Conservation (phyloP, 257 asterid species). For the Solanum medicagineum region DNA sequence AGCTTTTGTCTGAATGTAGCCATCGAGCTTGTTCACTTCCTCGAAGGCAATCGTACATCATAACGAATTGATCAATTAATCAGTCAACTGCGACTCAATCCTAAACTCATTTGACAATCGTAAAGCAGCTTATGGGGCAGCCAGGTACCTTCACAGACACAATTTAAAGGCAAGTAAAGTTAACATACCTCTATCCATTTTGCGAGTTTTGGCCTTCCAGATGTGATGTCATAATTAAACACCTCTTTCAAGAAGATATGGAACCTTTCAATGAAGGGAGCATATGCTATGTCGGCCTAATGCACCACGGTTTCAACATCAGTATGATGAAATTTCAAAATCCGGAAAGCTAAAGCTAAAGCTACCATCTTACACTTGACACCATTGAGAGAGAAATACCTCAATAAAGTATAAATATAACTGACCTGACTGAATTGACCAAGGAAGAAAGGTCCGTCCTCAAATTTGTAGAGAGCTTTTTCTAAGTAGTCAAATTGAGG, state of each 20-base stretch:
- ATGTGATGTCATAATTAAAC: constrained; percentile 36
- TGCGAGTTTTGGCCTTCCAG: constrained; percentile 52
- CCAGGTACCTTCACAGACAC: neutral
- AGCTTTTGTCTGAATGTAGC: constrained; percentile 53
- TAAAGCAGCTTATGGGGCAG: neutral
- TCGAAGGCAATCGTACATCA: neutral
- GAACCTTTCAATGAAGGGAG: constrained; percentile 55
- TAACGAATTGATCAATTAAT: neutral
- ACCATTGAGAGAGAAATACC: neutral
- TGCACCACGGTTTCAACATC: neutral
- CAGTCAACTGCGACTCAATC: neutral
- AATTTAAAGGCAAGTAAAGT: neutral
- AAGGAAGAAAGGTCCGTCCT: constrained; percentile 52
- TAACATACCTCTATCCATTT: constrained; percentile 36
- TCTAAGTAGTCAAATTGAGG: constrained; percentile 41
- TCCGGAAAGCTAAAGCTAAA: neutral
- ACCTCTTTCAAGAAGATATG: constrained; percentile 27
- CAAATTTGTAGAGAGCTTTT: constrained; percentile 35
- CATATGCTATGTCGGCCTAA: constrained; percentile 46
- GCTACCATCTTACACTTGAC: neutral
- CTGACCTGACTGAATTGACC: constrained; percentile 54
- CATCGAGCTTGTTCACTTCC: constrained; percentile 53
- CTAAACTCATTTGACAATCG: neutral
- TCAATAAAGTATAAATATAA: neutral
- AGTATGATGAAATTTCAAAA: neutral